Evolutionary conservation across 805 yeast species (phyloP).

Genomic region (Zygoascus biomembranicola): DNA sequence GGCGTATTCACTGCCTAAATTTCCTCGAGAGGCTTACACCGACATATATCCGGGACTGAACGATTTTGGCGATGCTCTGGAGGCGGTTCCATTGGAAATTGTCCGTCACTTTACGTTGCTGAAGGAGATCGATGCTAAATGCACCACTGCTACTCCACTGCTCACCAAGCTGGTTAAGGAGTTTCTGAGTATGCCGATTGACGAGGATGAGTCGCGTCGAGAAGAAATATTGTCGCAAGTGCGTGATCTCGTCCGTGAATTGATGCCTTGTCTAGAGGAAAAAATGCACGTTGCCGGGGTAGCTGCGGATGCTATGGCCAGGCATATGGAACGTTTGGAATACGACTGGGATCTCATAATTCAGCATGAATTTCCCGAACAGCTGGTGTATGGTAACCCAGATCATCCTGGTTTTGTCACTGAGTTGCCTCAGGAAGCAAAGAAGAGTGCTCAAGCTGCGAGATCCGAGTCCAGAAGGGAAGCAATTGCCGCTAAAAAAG

Average conservation of each 20-base stretch:
- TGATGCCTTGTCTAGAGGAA: constrained; percentile 90
- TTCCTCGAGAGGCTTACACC: background rate
- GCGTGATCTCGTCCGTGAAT: constrained; percentile 43
- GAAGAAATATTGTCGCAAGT: constrained; percentile 27
- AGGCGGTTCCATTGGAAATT: constrained; percentile 79
- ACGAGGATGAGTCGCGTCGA: constrained; percentile 6
- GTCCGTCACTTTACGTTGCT: constrained; percentile 78
- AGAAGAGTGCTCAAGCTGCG: constrained; percentile 60
- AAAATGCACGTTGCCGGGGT: constrained; percentile 95
- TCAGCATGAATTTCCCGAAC: constrained; percentile 74
- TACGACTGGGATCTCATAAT: constrained; percentile 69
- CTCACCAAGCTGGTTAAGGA: constrained; percentile 46
- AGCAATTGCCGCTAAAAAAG: constrained; percentile 83
- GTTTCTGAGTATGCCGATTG: constrained; percentile 34
- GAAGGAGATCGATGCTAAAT: constrained; percentile 92
- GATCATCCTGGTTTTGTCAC: constrained; percentile 86
- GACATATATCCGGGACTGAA: constrained; percentile 71
- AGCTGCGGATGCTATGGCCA: constrained; percentile 68
- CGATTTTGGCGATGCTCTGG: constrained; percentile 84
- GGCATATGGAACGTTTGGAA: constrained; percentile 65
- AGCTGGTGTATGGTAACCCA: constrained; percentile 65
- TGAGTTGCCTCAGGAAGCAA: constrained; percentile 20
- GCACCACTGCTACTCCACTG: constrained; percentile 64
- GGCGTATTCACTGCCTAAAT: background rate
- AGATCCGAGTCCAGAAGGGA: constrained; percentile 84